A percentile compares a stretch with the other conserved stretches of the same genome.
These are phyloP conservation scores for Fusarium scirpi DNA, from an alignment of 2,329 filamentous ascomycete genomes.

Conservation along the genomic window DNA sequence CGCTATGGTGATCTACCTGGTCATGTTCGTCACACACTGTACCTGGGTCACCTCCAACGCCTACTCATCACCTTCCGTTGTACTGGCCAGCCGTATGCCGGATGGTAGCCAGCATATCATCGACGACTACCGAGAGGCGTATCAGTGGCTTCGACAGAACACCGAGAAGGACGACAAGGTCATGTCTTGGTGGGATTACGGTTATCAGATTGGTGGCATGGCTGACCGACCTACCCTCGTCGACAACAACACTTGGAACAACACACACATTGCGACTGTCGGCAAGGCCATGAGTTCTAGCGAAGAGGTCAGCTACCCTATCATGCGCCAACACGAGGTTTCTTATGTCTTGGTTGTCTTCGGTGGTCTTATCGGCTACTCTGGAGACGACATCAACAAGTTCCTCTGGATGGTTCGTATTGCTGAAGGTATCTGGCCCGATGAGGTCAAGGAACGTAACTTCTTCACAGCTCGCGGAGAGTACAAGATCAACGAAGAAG, in stretches of 20 bases:
- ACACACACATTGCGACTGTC: constrained; percentile 98
- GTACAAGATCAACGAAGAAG: constrained; percentile 92
- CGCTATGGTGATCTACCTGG: constrained; percentile 80
- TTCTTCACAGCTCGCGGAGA: constrained; percentile 96
- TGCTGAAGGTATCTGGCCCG: constrained; percentile 99
- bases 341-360: constrained; percentile 99
- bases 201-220: constrained; percentile 99
- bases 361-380: constrained; percentile 94
- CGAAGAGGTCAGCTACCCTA: constrained; percentile 98
- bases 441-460: constrained; percentile 95
- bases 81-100: constrained; percentile 89
- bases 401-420: constrained; percentile 99
- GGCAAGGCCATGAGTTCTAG: constrained; percentile 98
- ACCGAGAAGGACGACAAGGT: constrained; percentile 95
- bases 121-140: constrained; percentile 98
- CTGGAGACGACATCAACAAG: constrained; percentile 99
- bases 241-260: constrained; percentile 99
- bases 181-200: constrained; percentile 99
- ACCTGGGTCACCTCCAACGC: constrained; percentile 99
- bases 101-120: constrained; percentile 99
- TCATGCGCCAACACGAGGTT: constrained; percentile 98
- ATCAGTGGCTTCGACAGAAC: constrained; percentile 99
- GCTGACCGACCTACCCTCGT: constrained; percentile 96
- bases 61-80: constrained; percentile 97
- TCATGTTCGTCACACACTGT: constrained; percentile 96